A percentile compares a stretch with the other conserved stretches of the same genome.
These are phyloP conservation scores for Colletotrichum aenigma DNA, from an alignment of 2,329 filamentous ascomycete genomes.

Conservation along the genomic window DNA sequence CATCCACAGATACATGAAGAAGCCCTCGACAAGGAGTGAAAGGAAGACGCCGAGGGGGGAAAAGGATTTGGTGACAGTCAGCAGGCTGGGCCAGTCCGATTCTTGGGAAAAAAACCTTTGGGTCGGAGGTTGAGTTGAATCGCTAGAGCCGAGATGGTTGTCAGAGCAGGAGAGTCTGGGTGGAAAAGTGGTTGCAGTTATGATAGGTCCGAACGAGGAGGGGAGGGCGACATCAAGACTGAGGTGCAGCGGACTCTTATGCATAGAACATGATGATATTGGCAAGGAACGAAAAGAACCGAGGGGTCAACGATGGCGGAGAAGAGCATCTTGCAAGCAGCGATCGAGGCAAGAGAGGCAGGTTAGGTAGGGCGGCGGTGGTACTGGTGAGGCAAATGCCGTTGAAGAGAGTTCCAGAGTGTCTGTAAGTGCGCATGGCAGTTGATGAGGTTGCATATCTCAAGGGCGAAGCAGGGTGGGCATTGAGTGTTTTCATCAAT, in stretches of 20 bases:
- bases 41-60: not conserved
- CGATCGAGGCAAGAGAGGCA: not conserved
- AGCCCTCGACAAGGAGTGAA: not conserved
- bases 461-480: not conserved
- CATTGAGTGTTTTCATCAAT: slow-evolving; percentile 19
- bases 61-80: not conserved
- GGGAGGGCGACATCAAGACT: not conserved
- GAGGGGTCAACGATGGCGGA: not conserved
- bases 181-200: not conserved
- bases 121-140: not conserved
- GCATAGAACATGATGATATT: slow-evolving; percentile 14
- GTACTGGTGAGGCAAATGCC: not conserved
- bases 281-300: not conserved
- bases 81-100: not conserved
- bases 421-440: not conserved
- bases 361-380: not conserved
- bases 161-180: not conserved
- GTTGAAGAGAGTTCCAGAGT: not conserved
- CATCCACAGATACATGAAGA: not conserved
- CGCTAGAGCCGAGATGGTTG: not conserved
- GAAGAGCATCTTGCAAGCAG: not conserved
- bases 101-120: not conserved
- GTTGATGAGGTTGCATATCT: slow-evolving; percentile 4
- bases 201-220: not conserved
- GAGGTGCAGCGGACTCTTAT: slow-evolving; percentile 1